phyloP scores from a whole-genome alignment of 352 stramenopile species.

The Pythium volutum region DNA sequence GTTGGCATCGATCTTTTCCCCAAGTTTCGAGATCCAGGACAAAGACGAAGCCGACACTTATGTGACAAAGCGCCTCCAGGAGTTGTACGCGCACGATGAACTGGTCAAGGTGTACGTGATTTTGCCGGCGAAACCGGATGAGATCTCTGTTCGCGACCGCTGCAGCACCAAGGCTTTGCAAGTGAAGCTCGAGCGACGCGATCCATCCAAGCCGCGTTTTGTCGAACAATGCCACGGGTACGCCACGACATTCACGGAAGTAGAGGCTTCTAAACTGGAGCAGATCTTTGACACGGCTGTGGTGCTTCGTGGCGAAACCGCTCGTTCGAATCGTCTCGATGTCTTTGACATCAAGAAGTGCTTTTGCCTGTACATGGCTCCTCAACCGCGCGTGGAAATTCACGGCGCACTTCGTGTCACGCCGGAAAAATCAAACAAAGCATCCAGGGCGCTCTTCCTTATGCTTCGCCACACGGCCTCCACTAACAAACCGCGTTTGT shows the following conservation, averaged over 20 bases:
- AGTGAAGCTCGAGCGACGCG: slow-evolving; percentile 29
- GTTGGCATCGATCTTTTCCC: slow-evolving; percentile 36
- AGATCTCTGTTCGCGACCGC: slow-evolving; percentile 38
- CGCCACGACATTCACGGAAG: slow-evolving; percentile 22
- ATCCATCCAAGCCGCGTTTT: slow-evolving; percentile 40
- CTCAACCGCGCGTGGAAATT: slow-evolving; percentile 40
- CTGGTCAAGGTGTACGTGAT: slow-evolving; percentile 52
- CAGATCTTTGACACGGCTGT: slow-evolving; percentile 28
- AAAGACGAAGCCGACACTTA: slow-evolving; percentile 1
- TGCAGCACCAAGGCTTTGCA: slow-evolving; percentile 41
- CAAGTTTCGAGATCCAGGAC: slow-evolving; percentile 26
- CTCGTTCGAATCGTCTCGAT: not conserved
- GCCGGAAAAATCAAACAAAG: slow-evolving; percentile 5
- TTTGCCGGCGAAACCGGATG: slow-evolving; percentile 28
- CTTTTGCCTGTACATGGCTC: slow-evolving; percentile 48
- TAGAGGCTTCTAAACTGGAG: slow-evolving; percentile 32
- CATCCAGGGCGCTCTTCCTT: slow-evolving; percentile 36
- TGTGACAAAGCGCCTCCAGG: slow-evolving; percentile 25
- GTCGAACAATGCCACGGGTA: slow-evolving; percentile 63
- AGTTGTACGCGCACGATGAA: slow-evolving; percentile 45
- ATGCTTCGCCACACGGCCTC: slow-evolving; percentile 13
- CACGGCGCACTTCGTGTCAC: slow-evolving; percentile 34
- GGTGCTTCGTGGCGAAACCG: slow-evolving; percentile 4
- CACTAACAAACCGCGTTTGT: not conserved
- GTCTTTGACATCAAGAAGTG: slow-evolving; percentile 37